Evolutionary conservation across 2,329 filamentous ascomycete genomes (phyloP), one percentile per base, ranked within the genome.

Genomic region (Fusarium nematophilum): DNA sequence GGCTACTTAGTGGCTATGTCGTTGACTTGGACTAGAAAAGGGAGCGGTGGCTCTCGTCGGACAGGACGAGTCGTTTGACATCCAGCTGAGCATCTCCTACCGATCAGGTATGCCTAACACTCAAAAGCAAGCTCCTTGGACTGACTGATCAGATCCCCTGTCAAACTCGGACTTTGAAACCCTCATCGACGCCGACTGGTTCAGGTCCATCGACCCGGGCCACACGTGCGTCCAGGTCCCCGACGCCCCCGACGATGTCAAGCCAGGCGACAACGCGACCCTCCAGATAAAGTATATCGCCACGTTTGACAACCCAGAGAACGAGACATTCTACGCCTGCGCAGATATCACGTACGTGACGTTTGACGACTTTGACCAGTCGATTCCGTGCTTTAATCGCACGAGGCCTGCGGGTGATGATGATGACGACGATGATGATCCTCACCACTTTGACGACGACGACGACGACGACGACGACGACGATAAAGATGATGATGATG

Each of bases 11-110:
- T 33, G 9, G 25, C 9, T 34, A 1, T 15, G 3, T 48, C 30
- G 15, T 5, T 56, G 18, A 59, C 40, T 15, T 9, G 8, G n/a
- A n/a, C 4, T 10, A 86, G 84, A 78, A 13, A 81, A 81, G 52
- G 85, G 83, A 14, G 76, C 80, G 43, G 76, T 88, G 17, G 79
- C 85, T 6, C 73, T 88, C 4, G 80, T 83, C 4, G 79, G 83
- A 31, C 83, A 86, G 47, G 81, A 86, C 49, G 82, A 86, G 50
- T 83, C 84, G 4, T 86, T 78, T 65, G 76, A 80, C 38, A 73
- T 86, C 17, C 76, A 82, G 34, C 74, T 88, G 18, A 78, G 80
- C 50, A 78, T 88, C 50, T 83, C 85, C 1, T 81, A 84, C 57
- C 68, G 71, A 30, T 76, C 80, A 54, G 74, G 84, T 85, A 73